Conservation (phyloP, 2,329 filamentous ascomycete genomes). For the Ceratocystis cacaofunesta region DNA sequence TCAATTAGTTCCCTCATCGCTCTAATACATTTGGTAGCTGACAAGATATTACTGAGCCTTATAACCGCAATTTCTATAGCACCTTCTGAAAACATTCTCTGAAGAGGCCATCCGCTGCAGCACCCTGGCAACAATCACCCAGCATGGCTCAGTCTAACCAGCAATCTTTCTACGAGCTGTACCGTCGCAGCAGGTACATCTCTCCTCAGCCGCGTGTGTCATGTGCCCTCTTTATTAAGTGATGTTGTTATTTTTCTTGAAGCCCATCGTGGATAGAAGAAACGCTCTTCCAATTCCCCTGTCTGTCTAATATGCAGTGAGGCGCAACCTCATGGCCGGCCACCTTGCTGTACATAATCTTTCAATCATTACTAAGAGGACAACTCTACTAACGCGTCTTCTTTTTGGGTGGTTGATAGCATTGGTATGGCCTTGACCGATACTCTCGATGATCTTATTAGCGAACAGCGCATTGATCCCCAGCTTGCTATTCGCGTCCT, state of each 20-base stretch:
- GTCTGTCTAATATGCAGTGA: neutral
- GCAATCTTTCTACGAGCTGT: slow-evolving; percentile 77
- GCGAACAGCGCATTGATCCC: slow-evolving; percentile 85
- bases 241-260: neutral
- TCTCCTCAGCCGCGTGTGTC: slow-evolving; percentile 6
- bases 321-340: neutral
- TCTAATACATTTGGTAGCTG: slow-evolving; percentile 14
- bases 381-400: neutral
- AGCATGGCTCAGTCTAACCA: slow-evolving; percentile 18
- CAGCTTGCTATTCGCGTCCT: slow-evolving; percentile 98
- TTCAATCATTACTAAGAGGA: neutral
- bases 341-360: neutral
- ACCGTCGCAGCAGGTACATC: slow-evolving; percentile 87
- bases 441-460: slow-evolving; percentile 93
- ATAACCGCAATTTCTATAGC: neutral
- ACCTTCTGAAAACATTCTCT: neutral
- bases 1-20: neutral
- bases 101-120: slow-evolving; percentile 2
- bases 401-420: slow-evolving; percentile 36
- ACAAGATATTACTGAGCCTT: neutral
- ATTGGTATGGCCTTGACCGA: slow-evolving; percentile 89
- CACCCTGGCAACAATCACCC: neutral
- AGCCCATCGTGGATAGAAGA: neutral
- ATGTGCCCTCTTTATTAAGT: neutral
- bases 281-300: neutral